These are phyloP conservation scores for Scedosporium aurantiacum DNA, from an alignment of 2,329 filamentous ascomycete genomes.

Conservation along the genomic window DNA sequence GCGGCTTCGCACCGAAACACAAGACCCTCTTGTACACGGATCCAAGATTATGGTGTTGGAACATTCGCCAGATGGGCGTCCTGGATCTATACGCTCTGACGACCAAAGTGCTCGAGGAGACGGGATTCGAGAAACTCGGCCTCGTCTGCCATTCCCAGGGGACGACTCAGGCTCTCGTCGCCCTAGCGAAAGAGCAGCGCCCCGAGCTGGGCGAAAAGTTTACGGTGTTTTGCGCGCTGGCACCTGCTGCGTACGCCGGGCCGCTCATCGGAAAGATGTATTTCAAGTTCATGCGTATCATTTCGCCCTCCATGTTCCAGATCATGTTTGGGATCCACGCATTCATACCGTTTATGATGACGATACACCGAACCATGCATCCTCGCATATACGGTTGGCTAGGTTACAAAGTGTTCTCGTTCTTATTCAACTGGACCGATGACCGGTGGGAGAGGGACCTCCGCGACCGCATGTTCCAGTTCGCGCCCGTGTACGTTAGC, in stretches of 20 bases:
- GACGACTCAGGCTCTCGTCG: conserved; percentile 78
- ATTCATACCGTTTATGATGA: conserved; percentile 91
- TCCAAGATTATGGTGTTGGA: conserved; percentile 94
- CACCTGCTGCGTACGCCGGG: conserved; percentile 82
- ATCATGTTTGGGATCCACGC: conserved; percentile 83
- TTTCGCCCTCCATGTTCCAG: conserved; percentile 66
- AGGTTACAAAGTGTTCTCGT: conserved; percentile 82
- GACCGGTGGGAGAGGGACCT: conserved; percentile 71
- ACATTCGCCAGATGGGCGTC: conserved; percentile 86
- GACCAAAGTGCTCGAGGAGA: conserved; percentile 69
- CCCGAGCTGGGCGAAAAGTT: conserved; percentile 74
- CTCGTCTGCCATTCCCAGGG: conserved; percentile 85
- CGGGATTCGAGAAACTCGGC: conserved; percentile 71
- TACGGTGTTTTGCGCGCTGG: conserved; percentile 81
- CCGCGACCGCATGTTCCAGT: conserved; percentile 78
- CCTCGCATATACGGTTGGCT: conserved; percentile 63
- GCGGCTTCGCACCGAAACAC: conserved; percentile 73
- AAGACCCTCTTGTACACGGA: conserved; percentile 58
- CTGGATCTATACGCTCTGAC: conserved; percentile 76
- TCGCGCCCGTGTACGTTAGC: conserved; percentile 81
- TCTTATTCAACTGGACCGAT: conserved; percentile 83
- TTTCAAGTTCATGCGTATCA: conserved; percentile 81
- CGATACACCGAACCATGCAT: conserved; percentile 58
- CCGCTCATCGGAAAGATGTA: conserved; percentile 77
- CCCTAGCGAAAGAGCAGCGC: conserved; percentile 78